These are phyloP conservation scores for Aspergillus ibericus DNA, from an alignment of 2,329 filamentous ascomycete genomes.

Conservation along the genomic window DNA sequence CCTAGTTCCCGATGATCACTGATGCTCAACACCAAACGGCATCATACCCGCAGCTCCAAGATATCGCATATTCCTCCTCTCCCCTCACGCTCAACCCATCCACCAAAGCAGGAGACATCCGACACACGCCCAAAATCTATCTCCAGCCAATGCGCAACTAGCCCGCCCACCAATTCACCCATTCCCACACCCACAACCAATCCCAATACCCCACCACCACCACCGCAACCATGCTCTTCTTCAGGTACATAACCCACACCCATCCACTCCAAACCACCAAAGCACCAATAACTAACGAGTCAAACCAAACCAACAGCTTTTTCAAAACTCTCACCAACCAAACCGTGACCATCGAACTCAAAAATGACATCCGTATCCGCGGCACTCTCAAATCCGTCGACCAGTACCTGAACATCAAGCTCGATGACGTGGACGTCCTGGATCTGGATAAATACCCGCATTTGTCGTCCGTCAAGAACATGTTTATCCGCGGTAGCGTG, in stretches of 20 bases:
- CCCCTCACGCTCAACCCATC: neutral
- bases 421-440: conserved; percentile 89
- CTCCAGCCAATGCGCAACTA: neutral
- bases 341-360: conserved; percentile 96
- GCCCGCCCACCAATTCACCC: too few species aligned
- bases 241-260: conserved; percentile 43
- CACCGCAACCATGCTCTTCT: conserved; percentile 51
- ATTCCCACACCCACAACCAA: neutral
- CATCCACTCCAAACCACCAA: neutral
- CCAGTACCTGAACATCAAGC: conserved; percentile 98
- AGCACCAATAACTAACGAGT: neutral
- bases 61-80: neutral
- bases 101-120: neutral
- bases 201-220: neutral
- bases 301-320: conserved; percentile 61
- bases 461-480: conserved; percentile 85
- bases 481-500: conserved; percentile 91
- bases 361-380: conserved; percentile 97
- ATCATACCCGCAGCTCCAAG: neutral
- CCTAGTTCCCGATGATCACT: neutral
- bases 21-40: neutral
- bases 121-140: too few species aligned
- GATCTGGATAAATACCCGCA: conserved; percentile 96
- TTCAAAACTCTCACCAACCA: conserved; percentile 99
- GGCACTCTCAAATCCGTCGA: conserved; percentile 96